phyloP scores from a whole-genome alignment of 495 filamentous ascomycete genomes.

The Glonium stellatum region DNA sequence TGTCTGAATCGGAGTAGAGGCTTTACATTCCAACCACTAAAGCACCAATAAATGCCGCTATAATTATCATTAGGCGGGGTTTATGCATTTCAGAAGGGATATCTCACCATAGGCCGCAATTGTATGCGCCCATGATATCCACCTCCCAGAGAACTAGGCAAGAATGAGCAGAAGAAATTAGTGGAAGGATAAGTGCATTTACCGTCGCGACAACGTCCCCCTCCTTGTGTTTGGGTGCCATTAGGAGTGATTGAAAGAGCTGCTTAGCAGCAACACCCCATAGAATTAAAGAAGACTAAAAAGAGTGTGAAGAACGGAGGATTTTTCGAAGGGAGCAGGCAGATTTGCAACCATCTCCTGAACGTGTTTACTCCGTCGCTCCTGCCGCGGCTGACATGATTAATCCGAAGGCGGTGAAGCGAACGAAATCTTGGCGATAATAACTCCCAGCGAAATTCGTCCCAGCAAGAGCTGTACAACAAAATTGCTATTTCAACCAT shows the following conservation, averaged over 20 bases:
- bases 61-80: background rate
- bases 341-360: slow-evolving; percentile 12
- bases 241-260: slow-evolving; percentile 39
- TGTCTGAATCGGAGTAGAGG: background rate
- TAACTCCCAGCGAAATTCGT: background rate
- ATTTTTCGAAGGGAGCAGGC: background rate
- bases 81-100: no score
- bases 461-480: background rate
- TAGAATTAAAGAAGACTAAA: slow-evolving; percentile 29
- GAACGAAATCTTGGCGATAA: slow-evolving; percentile 2
- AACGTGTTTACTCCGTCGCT: no score
- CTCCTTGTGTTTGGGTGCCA: slow-evolving; percentile 83
- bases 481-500: slow-evolving; percentile 41
- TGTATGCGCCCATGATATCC: slow-evolving; percentile 87
- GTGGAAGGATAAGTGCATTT: slow-evolving; percentile 24
- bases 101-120: slow-evolving; percentile 62
- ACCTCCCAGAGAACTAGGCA: slow-evolving; percentile 72
- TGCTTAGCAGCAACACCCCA: slow-evolving; percentile 1
- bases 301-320: slow-evolving; percentile 37
- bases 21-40: slow-evolving; percentile 68
- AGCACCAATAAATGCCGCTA: slow-evolving; percentile 85
- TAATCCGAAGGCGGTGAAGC: slow-evolving; percentile 6
- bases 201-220: slow-evolving; percentile 74
- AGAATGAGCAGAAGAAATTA: slow-evolving; percentile 7
- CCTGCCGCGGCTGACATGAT: no score